These are phyloP conservation scores for Liriodendron chinense DNA, from an alignment of 164 flowering plant genomes.

Conservation along the genomic window DNA sequence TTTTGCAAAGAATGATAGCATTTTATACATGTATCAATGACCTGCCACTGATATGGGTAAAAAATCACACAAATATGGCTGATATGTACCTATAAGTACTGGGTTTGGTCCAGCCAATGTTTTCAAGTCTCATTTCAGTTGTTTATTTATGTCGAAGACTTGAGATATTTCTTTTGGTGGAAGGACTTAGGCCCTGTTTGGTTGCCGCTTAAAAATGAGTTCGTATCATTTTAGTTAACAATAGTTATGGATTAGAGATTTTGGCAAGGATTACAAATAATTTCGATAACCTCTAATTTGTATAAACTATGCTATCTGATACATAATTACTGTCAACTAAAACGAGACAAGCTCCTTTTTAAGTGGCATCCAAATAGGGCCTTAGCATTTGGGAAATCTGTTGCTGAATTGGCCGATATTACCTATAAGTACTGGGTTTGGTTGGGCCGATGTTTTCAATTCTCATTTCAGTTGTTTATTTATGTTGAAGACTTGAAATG, in stretches of 20 bases:
- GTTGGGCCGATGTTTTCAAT: neutral
- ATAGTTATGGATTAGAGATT: neutral
- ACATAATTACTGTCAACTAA: too few species aligned
- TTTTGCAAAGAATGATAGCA: neutral
- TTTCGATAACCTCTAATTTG: neutral
- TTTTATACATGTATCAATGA: neutral
- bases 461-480: neutral
- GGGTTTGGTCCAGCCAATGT: neutral
- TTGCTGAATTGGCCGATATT: constrained; percentile 35
- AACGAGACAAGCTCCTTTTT: too few species aligned
- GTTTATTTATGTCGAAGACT: neutral
- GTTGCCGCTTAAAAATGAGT: neutral
- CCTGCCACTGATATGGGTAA: neutral
- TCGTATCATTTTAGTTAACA: neutral
- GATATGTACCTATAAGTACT: neutral
- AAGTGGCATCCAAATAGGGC: too few species aligned
- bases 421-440: neutral
- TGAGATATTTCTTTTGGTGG: neutral
- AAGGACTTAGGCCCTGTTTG: neutral
- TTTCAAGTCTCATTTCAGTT: neutral
- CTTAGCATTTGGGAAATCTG: constrained; percentile 20
- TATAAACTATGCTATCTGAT: too few species aligned
- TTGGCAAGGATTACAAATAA: neutral
- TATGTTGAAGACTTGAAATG: neutral
- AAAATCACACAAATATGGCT: neutral